Evolutionary conservation across 2,329 filamentous ascomycete species (phyloP).

Genomic region (Penicillium sp.): DNA sequence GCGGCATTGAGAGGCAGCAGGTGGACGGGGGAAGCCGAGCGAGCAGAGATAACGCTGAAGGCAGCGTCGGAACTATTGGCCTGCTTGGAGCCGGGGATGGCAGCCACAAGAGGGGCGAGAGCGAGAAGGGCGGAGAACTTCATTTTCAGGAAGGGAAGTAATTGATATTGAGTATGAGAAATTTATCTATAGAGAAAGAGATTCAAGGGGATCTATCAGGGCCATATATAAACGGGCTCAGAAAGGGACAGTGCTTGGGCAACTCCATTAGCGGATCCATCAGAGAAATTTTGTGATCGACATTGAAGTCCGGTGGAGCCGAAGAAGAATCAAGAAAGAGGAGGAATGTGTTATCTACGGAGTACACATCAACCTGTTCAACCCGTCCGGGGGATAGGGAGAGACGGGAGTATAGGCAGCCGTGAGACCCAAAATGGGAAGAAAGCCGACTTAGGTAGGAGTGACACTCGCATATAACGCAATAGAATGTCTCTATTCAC

Average conservation of each 20-base stretch:
- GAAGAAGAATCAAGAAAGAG: neutral
- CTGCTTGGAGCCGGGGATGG: conserved; percentile 16
- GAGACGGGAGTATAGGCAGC: neutral
- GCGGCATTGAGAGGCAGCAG: conserved; percentile 45
- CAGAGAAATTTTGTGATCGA: conserved; percentile 1
- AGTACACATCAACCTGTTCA: neutral
- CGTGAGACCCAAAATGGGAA: neutral
- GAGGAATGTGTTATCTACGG: neutral
- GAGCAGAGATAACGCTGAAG: conserved; percentile 44
- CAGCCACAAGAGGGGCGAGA: conserved; percentile 23
- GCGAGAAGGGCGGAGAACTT: conserved; percentile 24
- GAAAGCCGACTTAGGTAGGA: neutral
- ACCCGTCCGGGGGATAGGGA: too few relatives aligned
- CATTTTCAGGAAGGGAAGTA: conserved; percentile 16
- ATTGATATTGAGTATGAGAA: neutral
- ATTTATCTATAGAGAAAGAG: neutral
- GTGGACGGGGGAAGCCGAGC: conserved; percentile 49
- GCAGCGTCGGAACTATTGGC: conserved; percentile 14
- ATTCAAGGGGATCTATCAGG: neutral
- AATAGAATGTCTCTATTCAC: neutral
- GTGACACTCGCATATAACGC: neutral
- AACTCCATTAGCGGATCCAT: neutral
- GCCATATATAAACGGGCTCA: neutral
- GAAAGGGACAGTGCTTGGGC: neutral
- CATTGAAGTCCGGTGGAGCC: neutral